phyloP scores from a whole-genome alignment of 2,329 filamentous ascomycete species.

The Huntiella bhutanensis region DNA sequence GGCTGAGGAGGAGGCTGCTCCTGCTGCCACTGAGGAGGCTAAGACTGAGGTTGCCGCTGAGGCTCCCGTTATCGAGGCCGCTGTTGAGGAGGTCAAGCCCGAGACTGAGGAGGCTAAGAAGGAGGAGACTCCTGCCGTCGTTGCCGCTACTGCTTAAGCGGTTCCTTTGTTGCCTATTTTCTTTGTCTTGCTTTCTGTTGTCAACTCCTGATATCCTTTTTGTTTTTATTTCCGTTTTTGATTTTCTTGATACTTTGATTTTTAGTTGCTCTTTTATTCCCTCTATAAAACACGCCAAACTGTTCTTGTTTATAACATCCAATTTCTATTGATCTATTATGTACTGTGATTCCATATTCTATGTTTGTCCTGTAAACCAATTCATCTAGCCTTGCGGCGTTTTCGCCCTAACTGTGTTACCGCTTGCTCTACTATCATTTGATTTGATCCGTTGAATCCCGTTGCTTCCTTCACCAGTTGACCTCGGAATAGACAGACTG shows the following conservation, averaged over 20 bases:
- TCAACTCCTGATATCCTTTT: slow-evolving; percentile 2
- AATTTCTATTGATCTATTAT: too few species aligned
- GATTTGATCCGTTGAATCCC: too few species aligned
- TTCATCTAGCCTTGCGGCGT: too few species aligned
- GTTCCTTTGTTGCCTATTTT: slow-evolving; percentile 14
- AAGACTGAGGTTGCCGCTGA: slow-evolving; percentile 17
- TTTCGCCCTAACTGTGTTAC: too few species aligned
- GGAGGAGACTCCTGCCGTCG: slow-evolving; percentile 23
- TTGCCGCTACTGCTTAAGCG: slow-evolving; percentile 19
- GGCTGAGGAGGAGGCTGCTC: slow-evolving; percentile 13
- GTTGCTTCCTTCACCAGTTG: too few species aligned
- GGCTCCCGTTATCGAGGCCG: slow-evolving; percentile 24
- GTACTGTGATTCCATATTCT: too few species aligned
- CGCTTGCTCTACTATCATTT: too few species aligned
- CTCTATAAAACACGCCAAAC: not conserved
- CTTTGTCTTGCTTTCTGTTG: slow-evolving; percentile 12
- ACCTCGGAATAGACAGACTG: too few species aligned
- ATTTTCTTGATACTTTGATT: slow-evolving; percentile 5
- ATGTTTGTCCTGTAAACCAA: not conserved
- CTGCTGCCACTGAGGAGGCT: slow-evolving; percentile 19
- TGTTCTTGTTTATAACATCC: not conserved
- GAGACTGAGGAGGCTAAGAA: slow-evolving; percentile 19
- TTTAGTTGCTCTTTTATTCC: not conserved
- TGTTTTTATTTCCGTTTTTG: slow-evolving; percentile 2
- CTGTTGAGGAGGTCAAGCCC: slow-evolving; percentile 19